Conservation (phyloP, 257 asterid genomes). For the Nicotiana knightiana region DNA sequence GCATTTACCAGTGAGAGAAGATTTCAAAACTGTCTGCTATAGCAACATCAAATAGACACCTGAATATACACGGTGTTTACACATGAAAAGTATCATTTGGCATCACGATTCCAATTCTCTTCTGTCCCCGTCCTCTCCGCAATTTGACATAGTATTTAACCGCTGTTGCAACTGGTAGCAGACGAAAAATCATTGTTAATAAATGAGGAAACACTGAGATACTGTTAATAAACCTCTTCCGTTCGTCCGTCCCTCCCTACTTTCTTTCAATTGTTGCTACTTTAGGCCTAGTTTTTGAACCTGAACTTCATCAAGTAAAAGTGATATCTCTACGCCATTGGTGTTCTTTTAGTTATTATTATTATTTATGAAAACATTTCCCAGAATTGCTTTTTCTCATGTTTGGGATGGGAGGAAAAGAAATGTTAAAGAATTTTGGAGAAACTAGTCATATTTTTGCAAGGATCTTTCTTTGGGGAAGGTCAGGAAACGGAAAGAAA, state of each 20-base stretch:
- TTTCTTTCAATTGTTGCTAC: neutral
- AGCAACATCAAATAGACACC: constrained; percentile 18
- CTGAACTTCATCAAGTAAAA: neutral
- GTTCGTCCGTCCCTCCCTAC: neutral
- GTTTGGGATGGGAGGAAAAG: neutral
- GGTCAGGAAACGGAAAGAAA: neutral
- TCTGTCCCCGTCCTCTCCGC: constrained; percentile 56
- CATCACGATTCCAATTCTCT: constrained; percentile 60
- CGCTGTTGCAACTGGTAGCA: constrained; percentile 73
- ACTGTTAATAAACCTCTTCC: neutral
- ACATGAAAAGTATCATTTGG: constrained; percentile 18
- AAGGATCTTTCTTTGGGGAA: neutral
- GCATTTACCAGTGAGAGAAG: neutral
- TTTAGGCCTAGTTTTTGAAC: neutral
- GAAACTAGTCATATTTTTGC: neutral
- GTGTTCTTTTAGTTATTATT: neutral
- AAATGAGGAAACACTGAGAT: neutral
- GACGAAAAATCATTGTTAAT: neutral
- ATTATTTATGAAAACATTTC: neutral
- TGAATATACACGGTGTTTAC: constrained; percentile 44
- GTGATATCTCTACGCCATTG: neutral
- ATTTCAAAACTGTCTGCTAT: neutral
- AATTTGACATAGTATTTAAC: constrained; percentile 40
- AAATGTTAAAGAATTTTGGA: neutral
- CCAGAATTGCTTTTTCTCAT: neutral